Conservation (phyloP, 2,329 filamentous ascomycete species). For the Stachybotrys elegans region DNA sequence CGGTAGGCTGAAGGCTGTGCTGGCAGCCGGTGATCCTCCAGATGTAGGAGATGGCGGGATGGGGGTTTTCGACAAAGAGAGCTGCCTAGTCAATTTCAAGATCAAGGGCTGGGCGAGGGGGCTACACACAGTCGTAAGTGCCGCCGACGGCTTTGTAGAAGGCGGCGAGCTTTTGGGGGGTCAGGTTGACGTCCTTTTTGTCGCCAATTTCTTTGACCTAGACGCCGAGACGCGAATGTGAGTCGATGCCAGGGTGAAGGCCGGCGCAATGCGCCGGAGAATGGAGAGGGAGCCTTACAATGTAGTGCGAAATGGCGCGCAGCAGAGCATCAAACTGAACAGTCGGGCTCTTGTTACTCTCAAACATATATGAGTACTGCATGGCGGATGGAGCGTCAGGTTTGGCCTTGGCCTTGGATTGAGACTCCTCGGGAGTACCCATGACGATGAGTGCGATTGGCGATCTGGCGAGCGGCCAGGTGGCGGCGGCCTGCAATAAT, state of each 20-base stretch:
- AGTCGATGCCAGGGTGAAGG: conserved; percentile 6
- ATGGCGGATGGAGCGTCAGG: conserved; percentile 9
- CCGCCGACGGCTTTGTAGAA: conserved; percentile 74
- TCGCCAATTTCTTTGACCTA: conserved; percentile 49
- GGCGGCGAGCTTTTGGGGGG: conserved; percentile 65
- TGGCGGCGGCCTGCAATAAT: no score
- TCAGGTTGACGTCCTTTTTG: conserved; percentile 46
- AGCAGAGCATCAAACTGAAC: conserved; percentile 63
- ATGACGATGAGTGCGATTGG: conserved; percentile 5
- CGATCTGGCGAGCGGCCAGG: not conserved
- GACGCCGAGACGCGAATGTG: conserved; percentile 35
- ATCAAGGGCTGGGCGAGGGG: conserved; percentile 1
- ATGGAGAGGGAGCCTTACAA: conserved; percentile 48
- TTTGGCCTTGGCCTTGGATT: conserved; percentile 1
- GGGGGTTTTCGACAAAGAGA: conserved; percentile 72
- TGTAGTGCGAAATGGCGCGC: conserved; percentile 61
- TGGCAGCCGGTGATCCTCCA: conserved; percentile 89
- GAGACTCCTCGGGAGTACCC: conserved; percentile 4
- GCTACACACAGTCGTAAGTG: conserved; percentile 60
- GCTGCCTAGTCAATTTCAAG: conserved; percentile 36
- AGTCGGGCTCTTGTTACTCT: conserved; percentile 62
- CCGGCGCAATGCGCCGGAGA: not conserved
- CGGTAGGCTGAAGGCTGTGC: conserved; percentile 75
- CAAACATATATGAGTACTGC: conserved; percentile 63
- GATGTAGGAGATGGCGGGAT: conserved; percentile 78